Conservation (phyloP, 1,284 basidiomycete genomes). For the Tilletia indica region DNA sequence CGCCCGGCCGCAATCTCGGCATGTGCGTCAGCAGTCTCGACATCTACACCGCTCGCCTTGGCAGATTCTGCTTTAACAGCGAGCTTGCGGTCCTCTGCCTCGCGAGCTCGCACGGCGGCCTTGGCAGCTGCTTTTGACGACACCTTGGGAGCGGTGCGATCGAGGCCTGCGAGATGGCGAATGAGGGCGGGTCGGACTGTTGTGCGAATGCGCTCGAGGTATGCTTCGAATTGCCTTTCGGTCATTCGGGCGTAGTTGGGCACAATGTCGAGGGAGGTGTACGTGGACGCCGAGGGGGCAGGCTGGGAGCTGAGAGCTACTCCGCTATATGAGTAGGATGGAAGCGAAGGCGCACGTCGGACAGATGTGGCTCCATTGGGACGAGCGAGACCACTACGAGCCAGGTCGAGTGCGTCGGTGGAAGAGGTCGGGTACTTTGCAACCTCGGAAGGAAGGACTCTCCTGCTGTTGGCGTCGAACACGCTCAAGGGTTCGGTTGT, state of each 20-base stretch:
- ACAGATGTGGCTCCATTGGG: not conserved
- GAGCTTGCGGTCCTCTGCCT: slow-evolving; percentile 12
- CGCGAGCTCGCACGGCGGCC: not conserved
- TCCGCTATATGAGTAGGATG: slow-evolving; percentile 3
- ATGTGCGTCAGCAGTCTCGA: slow-evolving; percentile 12
- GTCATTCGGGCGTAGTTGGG: slow-evolving; percentile 45
- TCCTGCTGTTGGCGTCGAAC: slow-evolving; percentile 25
- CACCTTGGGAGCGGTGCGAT: not conserved
- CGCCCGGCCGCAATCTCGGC: slow-evolving; percentile 13
- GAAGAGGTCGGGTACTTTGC: slow-evolving; percentile 20
- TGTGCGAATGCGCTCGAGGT: slow-evolving; percentile 32
- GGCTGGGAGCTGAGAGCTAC: not conserved
- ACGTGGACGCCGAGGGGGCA: slow-evolving; percentile 13
- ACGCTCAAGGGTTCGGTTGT: slow-evolving; percentile 22
- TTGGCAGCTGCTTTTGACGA: not conserved
- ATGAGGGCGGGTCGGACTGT: slow-evolving; percentile 5
- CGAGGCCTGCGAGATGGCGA: slow-evolving; percentile 3
- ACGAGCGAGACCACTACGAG: slow-evolving; percentile 3
- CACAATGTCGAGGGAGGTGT: slow-evolving; percentile 38
- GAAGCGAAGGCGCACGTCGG: not conserved
- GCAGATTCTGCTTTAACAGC: not conserved
- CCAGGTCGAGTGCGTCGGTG: slow-evolving; percentile 24
- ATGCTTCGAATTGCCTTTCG: slow-evolving; percentile 40
- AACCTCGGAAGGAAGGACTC: slow-evolving; percentile 33
- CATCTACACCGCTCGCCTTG: slow-evolving; percentile 7